Base-by-base conservation (phyloP, 176 grass and related monocot genomes). In the Oryza brachyantha region DNA sequence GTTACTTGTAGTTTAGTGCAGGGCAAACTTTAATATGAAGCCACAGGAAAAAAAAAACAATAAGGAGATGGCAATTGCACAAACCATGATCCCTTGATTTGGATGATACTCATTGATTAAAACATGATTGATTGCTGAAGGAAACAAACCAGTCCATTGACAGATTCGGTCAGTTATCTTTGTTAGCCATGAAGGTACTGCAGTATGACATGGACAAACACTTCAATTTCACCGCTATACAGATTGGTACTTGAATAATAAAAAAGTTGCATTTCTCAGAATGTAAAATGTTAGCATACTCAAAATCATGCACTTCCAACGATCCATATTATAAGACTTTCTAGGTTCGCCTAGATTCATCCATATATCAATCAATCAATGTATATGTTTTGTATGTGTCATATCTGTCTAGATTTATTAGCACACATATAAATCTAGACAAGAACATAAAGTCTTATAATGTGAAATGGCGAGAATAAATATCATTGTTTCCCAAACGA, bases 71-170 rank as follows among this genome's bases (percentile, higher is more conserved):
- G 38, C 38, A 28, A 64, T 54, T 14, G n/a, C n/a, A 74, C 95
- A 25, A 70, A 98, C 95, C 92, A 94, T 98, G 71, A 98, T 94
- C 35, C 95, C 95, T 93, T 98, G 90, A 85, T 94, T 64, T 80
- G 92, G 83, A 71, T 86, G 77, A 85, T 98, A 98, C 78, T 94
- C 90, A 72, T 98, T 94, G 61, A 98, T 92, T 3, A 94, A 85
- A 66, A 94, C 95, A 91, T 93, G 92, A 75, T 94, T 98, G 59
- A 94, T 90, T 37, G 89, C 68, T 54, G 87, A 98, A 50, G 92
- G 87, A 90, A 94, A 98, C 78, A 98, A 93, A 19, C 83, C 64
- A 2, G 83, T 92, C 70, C 89, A 90, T 63, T 90, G 83, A 73
- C 70, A 78, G 37, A 98, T 94, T 84, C 78, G 92, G 10, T 79